Evolutionary conservation across 2,329 filamentous ascomycete species (phyloP).

Genomic region (Teratosphaeria pseudoeucalypti): DNA sequence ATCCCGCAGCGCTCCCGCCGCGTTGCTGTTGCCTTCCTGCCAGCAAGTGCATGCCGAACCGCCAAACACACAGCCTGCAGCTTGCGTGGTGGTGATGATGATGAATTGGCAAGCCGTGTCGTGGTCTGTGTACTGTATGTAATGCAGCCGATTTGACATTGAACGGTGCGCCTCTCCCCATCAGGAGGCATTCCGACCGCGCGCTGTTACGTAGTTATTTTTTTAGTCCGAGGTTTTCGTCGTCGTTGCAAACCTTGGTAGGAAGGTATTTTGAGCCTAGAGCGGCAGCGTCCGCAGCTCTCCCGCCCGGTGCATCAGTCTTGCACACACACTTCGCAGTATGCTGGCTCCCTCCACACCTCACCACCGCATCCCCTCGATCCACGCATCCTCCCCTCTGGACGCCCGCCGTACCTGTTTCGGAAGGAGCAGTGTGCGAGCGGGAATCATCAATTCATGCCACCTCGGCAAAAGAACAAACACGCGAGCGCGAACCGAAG

Average conservation of each 20-base stretch:
- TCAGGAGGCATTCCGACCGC: neutral
- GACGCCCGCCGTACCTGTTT: neutral
- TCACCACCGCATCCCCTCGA: neutral
- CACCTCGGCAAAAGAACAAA: slow-evolving; percentile 38
- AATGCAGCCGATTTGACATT: neutral
- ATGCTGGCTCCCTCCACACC: neutral
- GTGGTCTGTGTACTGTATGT: neutral
- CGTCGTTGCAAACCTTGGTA: neutral
- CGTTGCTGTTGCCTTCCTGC: neutral
- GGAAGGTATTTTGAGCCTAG: neutral
- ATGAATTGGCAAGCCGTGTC: neutral
- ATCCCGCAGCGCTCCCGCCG: neutral
- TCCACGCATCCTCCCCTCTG: neutral
- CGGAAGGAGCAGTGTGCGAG: slow-evolving; percentile 4
- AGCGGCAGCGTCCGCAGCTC: neutral
- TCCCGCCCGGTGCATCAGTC: neutral
- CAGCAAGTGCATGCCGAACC: neutral
- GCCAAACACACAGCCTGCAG: neutral
- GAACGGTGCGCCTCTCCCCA: neutral
- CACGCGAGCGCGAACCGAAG: slow-evolving; percentile 38
- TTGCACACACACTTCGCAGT: neutral
- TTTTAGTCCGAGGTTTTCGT: neutral
- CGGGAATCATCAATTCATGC: slow-evolving; percentile 29
- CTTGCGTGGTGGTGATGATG: neutral
- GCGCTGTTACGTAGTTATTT: neutral